Evolutionary conservation across 108 stramenopile genomes (phyloP).

Genomic region (Nitzschia sp.): DNA sequence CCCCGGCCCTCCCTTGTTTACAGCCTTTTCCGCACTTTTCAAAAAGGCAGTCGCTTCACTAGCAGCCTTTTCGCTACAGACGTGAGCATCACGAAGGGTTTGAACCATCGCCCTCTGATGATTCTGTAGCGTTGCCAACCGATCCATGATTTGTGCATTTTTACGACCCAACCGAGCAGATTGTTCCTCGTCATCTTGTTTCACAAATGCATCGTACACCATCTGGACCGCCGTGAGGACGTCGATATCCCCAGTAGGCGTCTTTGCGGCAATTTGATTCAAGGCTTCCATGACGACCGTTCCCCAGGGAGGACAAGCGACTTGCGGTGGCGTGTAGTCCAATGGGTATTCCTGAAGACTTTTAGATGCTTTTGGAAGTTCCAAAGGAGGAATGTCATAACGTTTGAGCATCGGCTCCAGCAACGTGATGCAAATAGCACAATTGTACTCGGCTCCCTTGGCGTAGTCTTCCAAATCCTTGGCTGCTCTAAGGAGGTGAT

Average conservation of each 20-base stretch:
- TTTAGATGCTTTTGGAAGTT: slow-evolving; percentile 57
- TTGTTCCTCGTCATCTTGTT: slow-evolving; percentile 86
- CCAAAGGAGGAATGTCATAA: slow-evolving; percentile 62
- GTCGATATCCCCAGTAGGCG: slow-evolving; percentile 33
- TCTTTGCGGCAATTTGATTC: slow-evolving; percentile 50
- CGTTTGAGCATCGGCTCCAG: slow-evolving; percentile 60
- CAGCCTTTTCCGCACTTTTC: slow-evolving; percentile 32
- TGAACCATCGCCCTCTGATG: slow-evolving; percentile 69
- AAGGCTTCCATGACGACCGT: slow-evolving; percentile 68
- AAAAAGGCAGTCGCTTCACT: slow-evolving; percentile 63
- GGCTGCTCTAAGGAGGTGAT: slow-evolving; percentile 72
- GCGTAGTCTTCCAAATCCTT: slow-evolving; percentile 86
- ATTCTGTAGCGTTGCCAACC: slow-evolving; percentile 82
- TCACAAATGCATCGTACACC: slow-evolving; percentile 69
- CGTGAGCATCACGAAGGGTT: slow-evolving; percentile 56
- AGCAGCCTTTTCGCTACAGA: slow-evolving; percentile 46
- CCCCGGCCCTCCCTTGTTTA: slow-evolving; percentile 41
- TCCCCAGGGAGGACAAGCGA: slow-evolving; percentile 82
- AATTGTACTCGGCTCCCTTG: slow-evolving; percentile 75
- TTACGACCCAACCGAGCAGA: slow-evolving; percentile 82
- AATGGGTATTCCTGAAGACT: slow-evolving; percentile 81
- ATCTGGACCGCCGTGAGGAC: slow-evolving; percentile 51
- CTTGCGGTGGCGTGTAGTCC: slow-evolving; percentile 81
- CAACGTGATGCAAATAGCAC: slow-evolving; percentile 75
- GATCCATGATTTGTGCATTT: slow-evolving; percentile 90